Evolutionary conservation across 2,329 filamentous ascomycete species (phyloP), one percentile per base, ranked within the genome.

Genomic region (Uncinocarpus reesii): DNA sequence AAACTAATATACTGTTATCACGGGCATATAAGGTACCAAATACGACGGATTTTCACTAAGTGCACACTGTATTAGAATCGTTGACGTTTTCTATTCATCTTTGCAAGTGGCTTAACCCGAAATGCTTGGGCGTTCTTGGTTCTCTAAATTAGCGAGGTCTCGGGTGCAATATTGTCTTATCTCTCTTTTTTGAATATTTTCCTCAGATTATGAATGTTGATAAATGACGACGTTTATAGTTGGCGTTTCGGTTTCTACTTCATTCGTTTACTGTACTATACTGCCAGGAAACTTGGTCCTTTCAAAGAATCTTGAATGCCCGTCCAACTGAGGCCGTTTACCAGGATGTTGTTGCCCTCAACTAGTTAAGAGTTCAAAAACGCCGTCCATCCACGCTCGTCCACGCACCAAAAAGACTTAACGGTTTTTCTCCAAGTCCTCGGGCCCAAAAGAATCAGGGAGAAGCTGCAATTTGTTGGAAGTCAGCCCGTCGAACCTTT

Each of bases 371-470:
- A n/a, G n/a, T n/a, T n/a, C n/a, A n/a, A n/a, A n/a, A n/a, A n/a
- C n/a, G n/a, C n/a, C n/a, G n/a, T n/a, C n/a, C 10, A 8, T 4
- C 8, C 35, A 37, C 8, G 5, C 10, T 20, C 35, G 20, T 15
- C 15, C 3, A 4, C n/a, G 16, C 10, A 7, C 4, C 5, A 20
- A 20, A 8, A 4, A 37, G 18, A 16, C 35, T 8, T 15, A 37
- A 7, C 20, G 6, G 7, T 16, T 16, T 36, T 29, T 36, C 15
- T 45, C 21, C 42, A 84, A 68, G 42, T 76, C 69, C 31, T 79
- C 76, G 0, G 81, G 81, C 0, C 81, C 80, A 64, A 84, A 85
- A 0, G 81, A 84, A 57, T 82, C 63, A 1, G 81, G 81, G 31
- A 85, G 70, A 50, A 85, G 67, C 81, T 84, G 35, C 29, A 44